These are phyloP conservation scores for Coemansia guatemalensis DNA, from an alignment of 192 early-diverging fungal genomes.

Conservation along the genomic window DNA sequence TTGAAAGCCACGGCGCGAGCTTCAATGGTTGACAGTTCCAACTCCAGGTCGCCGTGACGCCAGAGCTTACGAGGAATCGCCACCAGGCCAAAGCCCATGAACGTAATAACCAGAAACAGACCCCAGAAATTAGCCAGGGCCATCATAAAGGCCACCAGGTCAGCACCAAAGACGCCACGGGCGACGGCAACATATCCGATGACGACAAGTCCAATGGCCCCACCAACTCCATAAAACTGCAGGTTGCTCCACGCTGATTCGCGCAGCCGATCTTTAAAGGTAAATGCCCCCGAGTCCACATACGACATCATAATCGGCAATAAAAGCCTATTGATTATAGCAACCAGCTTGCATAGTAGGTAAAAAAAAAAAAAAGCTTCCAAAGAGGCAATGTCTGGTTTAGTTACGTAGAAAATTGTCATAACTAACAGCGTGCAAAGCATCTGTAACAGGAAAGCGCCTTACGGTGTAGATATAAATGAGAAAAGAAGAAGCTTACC, in stretches of 20 bases:
- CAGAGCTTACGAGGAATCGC: slow-evolving; percentile 85
- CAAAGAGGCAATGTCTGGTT: background rate
- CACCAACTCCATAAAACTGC: slow-evolving; percentile 75
- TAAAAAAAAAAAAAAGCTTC: background rate
- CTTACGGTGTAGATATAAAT: no score
- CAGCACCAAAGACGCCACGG: slow-evolving; percentile 55
- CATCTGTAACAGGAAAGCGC: background rate
- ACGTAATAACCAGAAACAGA: slow-evolving; percentile 78
- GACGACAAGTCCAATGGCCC: slow-evolving; percentile 65
- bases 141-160: slow-evolving; percentile 79
- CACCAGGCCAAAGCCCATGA: slow-evolving; percentile 93
- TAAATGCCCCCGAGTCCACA: slow-evolving; percentile 86
- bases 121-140: slow-evolving; percentile 95
- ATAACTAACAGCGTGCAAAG: background rate
- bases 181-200: slow-evolving; percentile 69
- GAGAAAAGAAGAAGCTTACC: slow-evolving; percentile 48
- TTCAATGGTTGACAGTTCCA: slow-evolving; percentile 66
- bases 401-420: background rate
- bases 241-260: slow-evolving; percentile 79
- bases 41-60: slow-evolving; percentile 64
- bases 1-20: slow-evolving; percentile 67
- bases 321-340: slow-evolving; percentile 55
- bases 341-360: slow-evolving; percentile 12
- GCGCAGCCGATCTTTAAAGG: slow-evolving; percentile 63
- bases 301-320: slow-evolving; percentile 85